A percentile compares a stretch with the other conserved stretches of the same genome.
Conservation (phyloP, 2,329 filamentous ascomycete species). For the Calonectria multiphialidica region DNA sequence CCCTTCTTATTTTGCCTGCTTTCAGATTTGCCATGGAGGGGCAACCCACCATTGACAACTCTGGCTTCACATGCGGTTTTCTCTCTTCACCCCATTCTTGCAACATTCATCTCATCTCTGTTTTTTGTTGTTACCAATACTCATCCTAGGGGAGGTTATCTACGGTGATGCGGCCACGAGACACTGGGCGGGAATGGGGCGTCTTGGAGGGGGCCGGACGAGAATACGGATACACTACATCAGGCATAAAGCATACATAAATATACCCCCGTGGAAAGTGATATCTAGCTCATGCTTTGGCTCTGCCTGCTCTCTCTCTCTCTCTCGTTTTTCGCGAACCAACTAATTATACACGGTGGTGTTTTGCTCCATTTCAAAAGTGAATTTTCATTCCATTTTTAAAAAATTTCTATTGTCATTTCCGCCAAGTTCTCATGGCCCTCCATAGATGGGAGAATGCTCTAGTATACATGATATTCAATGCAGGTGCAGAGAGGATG, state of each 20-base stretch:
- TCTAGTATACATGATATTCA: conserved; percentile 32
- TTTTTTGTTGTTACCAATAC: not conserved
- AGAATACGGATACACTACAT: not conserved
- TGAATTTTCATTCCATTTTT: not conserved
- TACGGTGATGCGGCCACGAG: not conserved
- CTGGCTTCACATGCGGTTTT: not conserved
- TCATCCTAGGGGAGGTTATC: not conserved
- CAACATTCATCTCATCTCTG: not conserved
- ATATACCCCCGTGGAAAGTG: conserved; percentile 4
- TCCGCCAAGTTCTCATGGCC: not conserved
- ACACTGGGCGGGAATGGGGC: not conserved
- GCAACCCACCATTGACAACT: not conserved
- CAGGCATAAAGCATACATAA: not conserved
- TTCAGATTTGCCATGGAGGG: not conserved
- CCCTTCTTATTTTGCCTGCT: not conserved
- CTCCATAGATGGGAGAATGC: not conserved
- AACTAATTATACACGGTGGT: not conserved
- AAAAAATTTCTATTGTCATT: not conserved
- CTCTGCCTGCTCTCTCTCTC: not conserved
- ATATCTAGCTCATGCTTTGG: not conserved
- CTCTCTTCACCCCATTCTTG: not conserved
- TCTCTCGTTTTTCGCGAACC: not conserved
- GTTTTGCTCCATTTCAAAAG: not conserved
- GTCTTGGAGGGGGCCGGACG: not conserved
- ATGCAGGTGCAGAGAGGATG: not conserved